Conservation (phyloP, 129 eudicot genomes). For the Centrapalus pauciflorus region DNA sequence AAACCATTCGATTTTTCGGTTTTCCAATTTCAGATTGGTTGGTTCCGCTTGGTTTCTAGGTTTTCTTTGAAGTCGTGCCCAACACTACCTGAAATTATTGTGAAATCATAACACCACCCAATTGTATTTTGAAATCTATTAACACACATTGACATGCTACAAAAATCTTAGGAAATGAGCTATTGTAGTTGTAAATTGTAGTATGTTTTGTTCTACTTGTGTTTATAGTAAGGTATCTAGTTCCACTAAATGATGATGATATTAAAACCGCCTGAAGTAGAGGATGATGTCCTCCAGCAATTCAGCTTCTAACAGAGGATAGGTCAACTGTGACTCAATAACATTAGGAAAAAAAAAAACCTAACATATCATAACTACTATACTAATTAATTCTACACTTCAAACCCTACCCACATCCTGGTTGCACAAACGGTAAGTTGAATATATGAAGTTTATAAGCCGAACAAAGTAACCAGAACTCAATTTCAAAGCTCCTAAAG, state of each 20-base stretch:
- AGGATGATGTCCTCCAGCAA: neutral
- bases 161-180: neutral
- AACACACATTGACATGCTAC: neutral
- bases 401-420: neutral
- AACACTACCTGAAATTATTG: neutral
- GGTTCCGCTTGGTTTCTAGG: no score
- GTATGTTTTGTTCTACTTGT: no score
- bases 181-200: neutral
- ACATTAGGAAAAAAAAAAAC: neutral
- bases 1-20: no score
- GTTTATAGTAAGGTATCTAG: neutral
- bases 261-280: neutral
- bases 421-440: neutral
- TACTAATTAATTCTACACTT: no score
- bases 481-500: neutral
- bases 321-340: neutral
- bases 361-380: neutral
- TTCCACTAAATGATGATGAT: neutral
- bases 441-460: neutral
- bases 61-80: no score
- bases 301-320: neutral
- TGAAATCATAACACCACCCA: neutral
- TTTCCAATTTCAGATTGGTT: no score
- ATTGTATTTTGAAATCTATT: neutral
- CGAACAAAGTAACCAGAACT: conserved; percentile 2